These are phyloP conservation scores for Oenanthe javanica DNA, from an alignment of 140 eudicot species.

Conservation along the genomic window DNA sequence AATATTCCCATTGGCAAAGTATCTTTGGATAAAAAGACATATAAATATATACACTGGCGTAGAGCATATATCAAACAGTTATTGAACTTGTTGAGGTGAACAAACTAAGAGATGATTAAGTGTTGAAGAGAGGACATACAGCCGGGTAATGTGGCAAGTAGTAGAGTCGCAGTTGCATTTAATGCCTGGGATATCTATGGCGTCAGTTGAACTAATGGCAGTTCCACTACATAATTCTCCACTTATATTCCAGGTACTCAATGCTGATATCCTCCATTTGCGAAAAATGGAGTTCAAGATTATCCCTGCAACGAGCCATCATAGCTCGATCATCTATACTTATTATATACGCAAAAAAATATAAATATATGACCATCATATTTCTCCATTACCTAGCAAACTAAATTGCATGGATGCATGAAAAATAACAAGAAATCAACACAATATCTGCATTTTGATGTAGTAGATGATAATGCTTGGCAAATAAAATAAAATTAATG, in stretches of 20 bases:
- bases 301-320: slow-evolving; percentile 15
- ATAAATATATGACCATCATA: too few relatives aligned
- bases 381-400: too few relatives aligned
- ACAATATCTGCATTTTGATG: too few relatives aligned
- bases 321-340: background rate
- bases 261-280: slow-evolving; percentile 49
- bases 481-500: too few relatives aligned
- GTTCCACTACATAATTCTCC: slow-evolving; percentile 55
- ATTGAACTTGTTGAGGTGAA: background rate
- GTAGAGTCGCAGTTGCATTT: slow-evolving; percentile 51
- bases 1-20: background rate
- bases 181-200: slow-evolving; percentile 9
- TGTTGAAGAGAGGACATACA: slow-evolving; percentile 38
- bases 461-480: too few relatives aligned
- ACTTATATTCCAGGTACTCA: slow-evolving; percentile 39
- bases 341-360: too few relatives aligned
- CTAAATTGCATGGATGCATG: too few relatives aligned
- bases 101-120: background rate
- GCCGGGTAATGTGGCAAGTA: slow-evolving; percentile 54
- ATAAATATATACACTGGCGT: background rate
- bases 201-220: slow-evolving; percentile 36
- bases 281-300: slow-evolving; percentile 47
- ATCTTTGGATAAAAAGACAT: background rate
- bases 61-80: background rate
- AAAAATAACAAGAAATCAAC: too few relatives aligned